These are phyloP conservation scores for Epithemia pelagica DNA, from an alignment of 108 stramenopile species.

Conservation along the genomic window DNA sequence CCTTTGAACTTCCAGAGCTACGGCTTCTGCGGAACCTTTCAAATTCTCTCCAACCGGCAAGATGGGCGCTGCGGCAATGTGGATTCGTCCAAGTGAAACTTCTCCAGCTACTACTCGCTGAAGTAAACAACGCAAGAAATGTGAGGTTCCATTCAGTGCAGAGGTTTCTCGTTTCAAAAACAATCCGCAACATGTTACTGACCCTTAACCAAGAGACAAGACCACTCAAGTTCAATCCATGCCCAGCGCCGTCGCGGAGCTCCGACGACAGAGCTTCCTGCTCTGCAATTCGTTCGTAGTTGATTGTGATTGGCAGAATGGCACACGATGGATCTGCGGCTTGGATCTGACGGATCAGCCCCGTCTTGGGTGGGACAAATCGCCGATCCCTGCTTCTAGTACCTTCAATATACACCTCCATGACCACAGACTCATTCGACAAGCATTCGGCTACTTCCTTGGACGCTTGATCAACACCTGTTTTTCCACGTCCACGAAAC, in stretches of 20 bases:
- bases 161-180: too few species aligned
- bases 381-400: constrained; percentile 73
- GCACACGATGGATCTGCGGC: constrained; percentile 35
- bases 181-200: background rate
- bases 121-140: background rate
- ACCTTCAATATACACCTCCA: constrained; percentile 86
- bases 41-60: constrained; percentile 23
- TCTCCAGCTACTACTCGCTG: constrained; percentile 29
- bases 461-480: constrained; percentile 31
- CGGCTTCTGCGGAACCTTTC: constrained; percentile 10
- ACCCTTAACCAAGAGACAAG: constrained; percentile 24
- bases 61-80: constrained; percentile 54
- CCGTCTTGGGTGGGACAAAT: constrained; percentile 73
- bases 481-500: constrained; percentile 39
- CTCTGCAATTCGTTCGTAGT: constrained; percentile 80
- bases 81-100: constrained; percentile 64
- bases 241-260: constrained; percentile 13
- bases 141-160: background rate
- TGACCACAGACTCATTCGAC: background rate
- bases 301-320: constrained; percentile 75
- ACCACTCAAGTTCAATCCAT: constrained; percentile 10
- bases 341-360: constrained; percentile 58
- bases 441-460: background rate
- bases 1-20: constrained; percentile 44
- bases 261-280: constrained; percentile 49